Evolutionary conservation across 2,329 filamentous ascomycete species (phyloP), one percentile per base, ranked within the genome.

Genomic region (Aspergillus novofumigatus): DNA sequence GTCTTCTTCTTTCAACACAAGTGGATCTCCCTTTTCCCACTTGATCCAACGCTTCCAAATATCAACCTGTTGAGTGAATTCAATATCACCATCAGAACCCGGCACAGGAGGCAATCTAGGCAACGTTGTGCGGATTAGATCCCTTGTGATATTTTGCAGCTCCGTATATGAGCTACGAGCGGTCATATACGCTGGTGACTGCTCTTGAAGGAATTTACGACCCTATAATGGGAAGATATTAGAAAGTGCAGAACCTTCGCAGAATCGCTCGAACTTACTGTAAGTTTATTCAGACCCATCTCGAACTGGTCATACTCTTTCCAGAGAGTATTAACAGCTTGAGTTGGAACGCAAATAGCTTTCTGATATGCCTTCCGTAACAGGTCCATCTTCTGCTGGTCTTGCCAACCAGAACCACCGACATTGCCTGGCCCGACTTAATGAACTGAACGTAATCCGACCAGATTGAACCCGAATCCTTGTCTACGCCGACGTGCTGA

Each of bases 281-380:
- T 95, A 63, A 91, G 85, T 75, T 96, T 97, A 79, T 97, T 97
- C 57, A 97, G 76, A 5, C 88, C 86, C 84, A 94, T 92, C 76
- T 99, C 94, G 69, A 99, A 99, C 64, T 90, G 87, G 72, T 97
- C 92, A 69, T 99, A 99, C 69, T 99, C 93, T 72, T 95, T 96
- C 95, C 94, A 99, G 14, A 99, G 78, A 53, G 83, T 84, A 68
- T 93, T 90, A 51, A 96, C 85, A 32, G 88, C 89, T 54, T 88
- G 85, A 61, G 91, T 96, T 4, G 95, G 95, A 42, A 97, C 85
- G 63, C 86, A 87, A 57, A 97, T 90, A 14, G 93, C 93, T 53
- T 88, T 88, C 67, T 97, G 92, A 72, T 97, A 99, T 0, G 91
- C 90, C 72, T 95, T 96, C 58, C 94, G 88, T 52, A 99, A 77